Evolutionary conservation across 257 asterid genomes (phyloP), one percentile per base, ranked within the genome.

Genomic region (Cordia subcordata): DNA sequence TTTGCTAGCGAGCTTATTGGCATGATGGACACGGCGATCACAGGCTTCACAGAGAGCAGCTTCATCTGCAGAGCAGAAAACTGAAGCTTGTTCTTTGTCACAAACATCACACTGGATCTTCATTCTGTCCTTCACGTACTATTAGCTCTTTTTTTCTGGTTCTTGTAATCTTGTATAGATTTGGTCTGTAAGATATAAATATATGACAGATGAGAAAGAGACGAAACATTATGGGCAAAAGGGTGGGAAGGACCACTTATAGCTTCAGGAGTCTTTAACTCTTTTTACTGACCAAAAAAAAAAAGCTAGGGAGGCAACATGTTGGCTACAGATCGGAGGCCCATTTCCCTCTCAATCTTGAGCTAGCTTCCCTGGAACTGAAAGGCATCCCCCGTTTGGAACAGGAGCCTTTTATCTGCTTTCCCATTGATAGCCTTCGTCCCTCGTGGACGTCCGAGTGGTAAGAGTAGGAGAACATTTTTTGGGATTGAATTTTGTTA

Each of bases 71-170:
- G 94, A 68, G 76, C 96, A 88, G 77, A 85, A 88, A 18, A 83
- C 72, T 8, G 77, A 62, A 10, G 95, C 96, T 70, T 79, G 87
- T 69, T 81, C 91, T 61, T 75, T 81, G 16, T 79, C 85, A 72
- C 95, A 88, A 59, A 80, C 94, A 57, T 88, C 96, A 56, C 96
- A 88, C 54, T 80, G 85, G 57, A 90, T 84, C 88, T 82, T 86
- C 94, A 90, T 82, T 57, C 53, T 22, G 5, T 0, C 11, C 5
- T 22, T 21, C 11, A 42, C 15, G 3, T 42, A 42, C 5, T 21
- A n/a, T n/a, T 8, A 8, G 32, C n/a, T n/a, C 15, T 22, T 10
- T 3, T 4, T 18, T 21, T 52, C 32, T 53, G 0, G 33, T 20
- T 53, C 37, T 52, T 21, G 23, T 11, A 20, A n/a, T n/a, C n/a